A percentile compares a stretch with the other conserved stretches of the same genome.
These are phyloP conservation scores for Calonectria fujianensis DNA, from an alignment of 2,329 filamentous ascomycete species.

Conservation along the genomic window DNA sequence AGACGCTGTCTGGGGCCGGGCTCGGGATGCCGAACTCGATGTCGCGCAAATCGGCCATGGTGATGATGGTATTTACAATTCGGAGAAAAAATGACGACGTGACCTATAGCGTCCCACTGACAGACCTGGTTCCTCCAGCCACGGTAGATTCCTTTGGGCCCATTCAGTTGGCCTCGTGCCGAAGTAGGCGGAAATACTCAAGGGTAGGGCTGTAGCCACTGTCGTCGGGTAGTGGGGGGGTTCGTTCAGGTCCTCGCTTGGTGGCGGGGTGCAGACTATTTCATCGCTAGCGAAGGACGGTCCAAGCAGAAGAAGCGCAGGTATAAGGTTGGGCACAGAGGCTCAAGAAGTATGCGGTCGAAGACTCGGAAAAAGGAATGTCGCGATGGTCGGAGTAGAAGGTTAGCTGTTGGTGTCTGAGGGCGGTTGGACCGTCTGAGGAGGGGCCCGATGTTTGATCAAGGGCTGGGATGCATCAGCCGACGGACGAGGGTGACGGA, in stretches of 20 bases:
- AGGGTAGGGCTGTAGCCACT: conserved; percentile 36
- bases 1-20: conserved; percentile 50
- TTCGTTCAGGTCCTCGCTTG: conserved; percentile 42
- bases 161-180: conserved; percentile 21
- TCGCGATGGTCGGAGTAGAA: conserved; percentile 40
- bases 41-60: conserved; percentile 54
- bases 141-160: conserved; percentile 2
- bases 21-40: conserved; percentile 53
- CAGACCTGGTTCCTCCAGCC: conserved; percentile 15
- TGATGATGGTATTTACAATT: conserved; percentile 31
- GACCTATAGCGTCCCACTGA: conserved; percentile 5
- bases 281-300: conserved; percentile 49
- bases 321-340: conserved; percentile 26
- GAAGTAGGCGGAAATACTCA: conserved; percentile 3
- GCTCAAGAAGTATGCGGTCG: conserved; percentile 23
- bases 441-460: conserved; percentile 37
- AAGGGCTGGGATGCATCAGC: conserved; percentile 50
- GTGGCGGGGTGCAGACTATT: conserved; percentile 48
- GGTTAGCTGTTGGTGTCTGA: conserved; percentile 40
- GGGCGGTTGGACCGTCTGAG: conserved; percentile 36
- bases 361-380: conserved; percentile 40
- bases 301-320: conserved; percentile 23
- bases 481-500: conserved; percentile 46
- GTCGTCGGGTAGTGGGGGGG: conserved; percentile 44
- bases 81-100: neutral